phyloP scores from a whole-genome alignment of 371 early-diverging fungal genomes.

The Saksenaea oblongispora region DNA sequence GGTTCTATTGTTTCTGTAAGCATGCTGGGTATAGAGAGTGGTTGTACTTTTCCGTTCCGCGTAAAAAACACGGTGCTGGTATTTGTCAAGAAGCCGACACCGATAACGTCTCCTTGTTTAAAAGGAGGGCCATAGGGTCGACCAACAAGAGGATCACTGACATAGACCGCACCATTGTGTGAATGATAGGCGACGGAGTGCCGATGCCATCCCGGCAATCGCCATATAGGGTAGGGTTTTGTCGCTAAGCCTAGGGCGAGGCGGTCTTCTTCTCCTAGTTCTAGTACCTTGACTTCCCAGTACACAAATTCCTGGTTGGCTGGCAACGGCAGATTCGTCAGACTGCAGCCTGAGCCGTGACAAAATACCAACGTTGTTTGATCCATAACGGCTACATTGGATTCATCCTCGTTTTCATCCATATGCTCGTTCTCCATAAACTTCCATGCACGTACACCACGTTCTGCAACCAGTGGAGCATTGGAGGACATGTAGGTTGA shows the following conservation, averaged over 20 bases:
- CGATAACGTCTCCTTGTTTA: slow-evolving; percentile 70
- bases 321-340: slow-evolving; percentile 75
- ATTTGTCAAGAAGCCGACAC: slow-evolving; percentile 67
- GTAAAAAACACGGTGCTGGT: slow-evolving; percentile 74
- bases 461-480: slow-evolving; percentile 10
- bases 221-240: slow-evolving; percentile 62
- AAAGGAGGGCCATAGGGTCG: slow-evolving; percentile 59
- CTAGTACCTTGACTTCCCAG: slow-evolving; percentile 70
- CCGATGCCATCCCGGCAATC: slow-evolving; percentile 61
- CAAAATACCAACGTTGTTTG: slow-evolving; percentile 67
- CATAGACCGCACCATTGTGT: slow-evolving; percentile 53
- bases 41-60: slow-evolving; percentile 58
- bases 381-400: slow-evolving; percentile 68
- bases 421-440: slow-evolving; percentile 32
- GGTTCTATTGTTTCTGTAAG: slow-evolving; percentile 20
- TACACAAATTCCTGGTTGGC: slow-evolving; percentile 66
- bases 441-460: slow-evolving; percentile 41
- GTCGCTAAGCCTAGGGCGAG: slow-evolving; percentile 64
- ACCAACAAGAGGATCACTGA: slow-evolving; percentile 65
- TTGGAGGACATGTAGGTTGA: slow-evolving; percentile 27
- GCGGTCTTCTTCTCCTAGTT: slow-evolving; percentile 40
- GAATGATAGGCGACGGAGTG: slow-evolving; percentile 72
- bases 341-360: slow-evolving; percentile 71
- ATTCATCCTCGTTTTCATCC: slow-evolving; percentile 39
- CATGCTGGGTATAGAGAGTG: neutral